Evolutionary conservation across 805 yeast genomes (phyloP).

Genomic region (Cyberlindnera euphorbiiphila): DNA sequence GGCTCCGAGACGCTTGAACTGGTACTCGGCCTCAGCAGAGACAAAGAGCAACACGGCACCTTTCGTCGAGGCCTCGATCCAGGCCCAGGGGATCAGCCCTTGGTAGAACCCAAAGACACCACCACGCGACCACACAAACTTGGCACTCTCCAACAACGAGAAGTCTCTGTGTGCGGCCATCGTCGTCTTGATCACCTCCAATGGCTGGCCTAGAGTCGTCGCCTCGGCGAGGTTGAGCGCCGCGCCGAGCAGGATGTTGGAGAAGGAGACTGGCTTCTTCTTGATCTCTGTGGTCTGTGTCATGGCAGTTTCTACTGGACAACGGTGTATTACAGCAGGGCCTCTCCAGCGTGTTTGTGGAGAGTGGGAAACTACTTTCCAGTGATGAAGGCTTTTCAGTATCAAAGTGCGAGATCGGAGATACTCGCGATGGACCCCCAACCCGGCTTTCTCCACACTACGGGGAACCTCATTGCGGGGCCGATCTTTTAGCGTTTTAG

Average conservation of each 20-base stretch:
- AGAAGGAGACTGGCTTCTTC: constrained; percentile 83
- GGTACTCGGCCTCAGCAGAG: constrained; percentile 87
- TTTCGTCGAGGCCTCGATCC: constrained; percentile 99
- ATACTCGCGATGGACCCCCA: too few relatives aligned
- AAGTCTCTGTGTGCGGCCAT: constrained; percentile 95
- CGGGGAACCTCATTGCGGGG: too few relatives aligned
- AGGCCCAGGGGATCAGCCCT: constrained; percentile 98
- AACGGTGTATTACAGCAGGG: too few relatives aligned
- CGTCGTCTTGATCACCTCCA: constrained; percentile 94
- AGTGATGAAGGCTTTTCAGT: too few relatives aligned
- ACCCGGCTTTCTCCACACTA: too few relatives aligned
- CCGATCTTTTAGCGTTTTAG: too few relatives aligned
- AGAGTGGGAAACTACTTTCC: too few relatives aligned
- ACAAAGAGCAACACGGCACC: constrained; percentile 95
- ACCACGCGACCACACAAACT: constrained; percentile 87
- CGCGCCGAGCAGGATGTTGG: constrained; percentile 91
- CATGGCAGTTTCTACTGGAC: background rate
- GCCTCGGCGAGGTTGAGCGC: constrained; percentile 90
- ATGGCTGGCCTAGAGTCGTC: constrained; percentile 93
- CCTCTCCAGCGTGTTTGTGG: too few relatives aligned
- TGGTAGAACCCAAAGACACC: constrained; percentile 92
- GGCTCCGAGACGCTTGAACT: constrained; percentile 62
- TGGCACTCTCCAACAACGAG: constrained; percentile 60
- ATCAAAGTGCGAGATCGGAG: constrained; percentile 1
- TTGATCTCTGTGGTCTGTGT: constrained; percentile 34